Evolutionary conservation across 805 yeast species (phyloP).

Genomic region (Wickerhamiella australiensis): DNA sequence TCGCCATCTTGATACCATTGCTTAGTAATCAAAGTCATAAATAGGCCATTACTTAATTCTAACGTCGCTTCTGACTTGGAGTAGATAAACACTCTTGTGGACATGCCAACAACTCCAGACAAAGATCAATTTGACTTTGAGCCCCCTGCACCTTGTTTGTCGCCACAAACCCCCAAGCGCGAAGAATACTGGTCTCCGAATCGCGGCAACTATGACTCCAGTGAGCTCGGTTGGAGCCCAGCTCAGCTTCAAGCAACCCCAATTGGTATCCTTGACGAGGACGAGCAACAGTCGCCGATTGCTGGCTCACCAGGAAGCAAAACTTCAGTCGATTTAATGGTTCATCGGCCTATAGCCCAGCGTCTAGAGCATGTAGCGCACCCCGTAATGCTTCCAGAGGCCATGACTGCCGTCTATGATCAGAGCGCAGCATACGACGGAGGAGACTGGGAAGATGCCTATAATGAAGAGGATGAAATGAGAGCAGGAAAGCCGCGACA

Average conservation of each 20-base stretch:
- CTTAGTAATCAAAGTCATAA: too few relatives aligned
- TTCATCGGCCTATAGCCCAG: slow-evolving; percentile 7
- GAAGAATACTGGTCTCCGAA: background rate
- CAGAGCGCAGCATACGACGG: background rate
- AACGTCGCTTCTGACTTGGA: too few relatives aligned
- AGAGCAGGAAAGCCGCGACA: background rate
- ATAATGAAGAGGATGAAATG: background rate
- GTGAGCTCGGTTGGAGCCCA: slow-evolving; percentile 5
- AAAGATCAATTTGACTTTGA: background rate
- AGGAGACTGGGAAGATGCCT: background rate
- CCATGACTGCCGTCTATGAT: background rate
- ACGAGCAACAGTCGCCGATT: slow-evolving; percentile 1
- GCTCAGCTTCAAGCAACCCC: background rate
- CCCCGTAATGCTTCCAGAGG: slow-evolving; percentile 7
- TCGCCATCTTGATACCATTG: too few relatives aligned
- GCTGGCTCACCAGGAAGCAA: background rate
- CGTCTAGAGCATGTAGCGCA: slow-evolving; percentile 6
- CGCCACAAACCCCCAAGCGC: background rate
- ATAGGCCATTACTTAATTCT: too few relatives aligned
- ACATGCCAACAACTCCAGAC: background rate
- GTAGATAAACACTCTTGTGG: background rate
- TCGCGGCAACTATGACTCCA: background rate
- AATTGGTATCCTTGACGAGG: slow-evolving; percentile 5
- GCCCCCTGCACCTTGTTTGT: background rate
- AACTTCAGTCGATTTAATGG: background rate